Percentiles rank a stretch among this genome's conserved stretches.
Conservation (phyloP, 2,329 filamentous ascomycete species). For the Fusarium nygamai region DNA sequence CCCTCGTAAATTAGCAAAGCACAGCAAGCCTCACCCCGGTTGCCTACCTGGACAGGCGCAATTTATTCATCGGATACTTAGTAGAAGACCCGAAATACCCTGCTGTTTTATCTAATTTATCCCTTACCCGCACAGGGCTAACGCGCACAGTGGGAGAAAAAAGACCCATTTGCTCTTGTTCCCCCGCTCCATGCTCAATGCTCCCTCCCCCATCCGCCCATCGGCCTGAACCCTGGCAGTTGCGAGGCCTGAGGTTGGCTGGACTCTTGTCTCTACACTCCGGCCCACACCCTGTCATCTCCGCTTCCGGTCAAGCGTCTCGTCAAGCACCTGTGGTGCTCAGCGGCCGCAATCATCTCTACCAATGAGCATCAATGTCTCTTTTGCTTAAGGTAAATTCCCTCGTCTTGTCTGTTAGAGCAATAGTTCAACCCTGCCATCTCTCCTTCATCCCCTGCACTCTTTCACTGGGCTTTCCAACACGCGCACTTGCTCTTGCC, state of each 20-base stretch:
- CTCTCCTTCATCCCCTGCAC: slow-evolving; percentile 9
- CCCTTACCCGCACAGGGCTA: slow-evolving; percentile 2
- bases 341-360: slow-evolving; percentile 24
- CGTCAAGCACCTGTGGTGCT: slow-evolving; percentile 44
- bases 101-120: slow-evolving; percentile 13
- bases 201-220: slow-evolving; percentile 31
- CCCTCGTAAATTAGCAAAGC: slow-evolving; percentile 15
- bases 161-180: slow-evolving; percentile 16
- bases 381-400: slow-evolving; percentile 37
- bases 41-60: neutral
- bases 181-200: slow-evolving; percentile 38
- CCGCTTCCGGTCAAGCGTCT: slow-evolving; percentile 43
- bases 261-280: slow-evolving; percentile 26
- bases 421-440: slow-evolving; percentile 8
- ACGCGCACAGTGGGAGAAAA: slow-evolving; percentile 21
- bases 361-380: slow-evolving; percentile 32
- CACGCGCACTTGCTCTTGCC: slow-evolving; percentile 36
- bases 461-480: slow-evolving; percentile 28
- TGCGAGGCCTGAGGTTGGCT: slow-evolving; percentile 18
- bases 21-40: slow-evolving; percentile 10
- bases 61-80: neutral
- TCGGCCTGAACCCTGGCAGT: slow-evolving; percentile 26
- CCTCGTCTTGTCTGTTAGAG: slow-evolving; percentile 25
- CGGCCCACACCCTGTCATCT: slow-evolving; percentile 36
- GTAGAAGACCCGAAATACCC: slow-evolving; percentile 6